Evolutionary conservation across 2,329 filamentous ascomycete genomes (phyloP).

Genomic region (Pseudogymnoascus sp.): DNA sequence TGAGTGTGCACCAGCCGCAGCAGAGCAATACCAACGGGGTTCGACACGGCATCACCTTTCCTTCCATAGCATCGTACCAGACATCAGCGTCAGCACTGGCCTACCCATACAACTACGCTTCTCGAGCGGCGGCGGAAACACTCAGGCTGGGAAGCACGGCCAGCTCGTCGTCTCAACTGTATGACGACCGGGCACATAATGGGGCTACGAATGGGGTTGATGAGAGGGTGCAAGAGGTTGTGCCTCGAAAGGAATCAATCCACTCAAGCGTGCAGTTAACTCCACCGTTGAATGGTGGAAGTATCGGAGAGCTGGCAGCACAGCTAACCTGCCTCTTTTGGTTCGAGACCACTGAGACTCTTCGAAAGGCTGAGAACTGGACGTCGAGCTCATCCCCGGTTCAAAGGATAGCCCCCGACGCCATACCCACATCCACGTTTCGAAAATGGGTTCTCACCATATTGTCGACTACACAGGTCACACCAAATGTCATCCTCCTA

Average conservation of each 20-base stretch:
- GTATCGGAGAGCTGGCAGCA: slow-evolving; percentile 73
- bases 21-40: slow-evolving; percentile 41
- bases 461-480: slow-evolving; percentile 88
- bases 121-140: slow-evolving; percentile 21
- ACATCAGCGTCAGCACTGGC: slow-evolving; percentile 10
- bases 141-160: slow-evolving; percentile 14
- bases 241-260: slow-evolving; percentile 21
- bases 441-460: slow-evolving; percentile 91
- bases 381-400: slow-evolving; percentile 34
- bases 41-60: slow-evolving; percentile 31
- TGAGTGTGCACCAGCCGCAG: slow-evolving; percentile 43
- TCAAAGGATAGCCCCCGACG: slow-evolving; percentile 58
- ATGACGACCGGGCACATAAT: slow-evolving; percentile 3
- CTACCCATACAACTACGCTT: slow-evolving; percentile 15
- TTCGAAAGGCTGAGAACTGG: slow-evolving; percentile 61
- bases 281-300: slow-evolving; percentile 68
- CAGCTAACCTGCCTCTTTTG: slow-evolving; percentile 96
- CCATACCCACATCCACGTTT: slow-evolving; percentile 71
- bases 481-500: slow-evolving; percentile 86
- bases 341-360: slow-evolving; percentile 82
- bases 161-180: slow-evolving; percentile 13
- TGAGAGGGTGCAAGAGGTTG: slow-evolving; percentile 20
- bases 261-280: slow-evolving; percentile 56
- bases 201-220: neutral
- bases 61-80: slow-evolving; percentile 16